Percentiles rank a stretch among this genome's conserved stretches.
These are phyloP conservation scores for Puccinia hordei DNA, from an alignment of 1,284 basidiomycete genomes.

Conservation along the genomic window DNA sequence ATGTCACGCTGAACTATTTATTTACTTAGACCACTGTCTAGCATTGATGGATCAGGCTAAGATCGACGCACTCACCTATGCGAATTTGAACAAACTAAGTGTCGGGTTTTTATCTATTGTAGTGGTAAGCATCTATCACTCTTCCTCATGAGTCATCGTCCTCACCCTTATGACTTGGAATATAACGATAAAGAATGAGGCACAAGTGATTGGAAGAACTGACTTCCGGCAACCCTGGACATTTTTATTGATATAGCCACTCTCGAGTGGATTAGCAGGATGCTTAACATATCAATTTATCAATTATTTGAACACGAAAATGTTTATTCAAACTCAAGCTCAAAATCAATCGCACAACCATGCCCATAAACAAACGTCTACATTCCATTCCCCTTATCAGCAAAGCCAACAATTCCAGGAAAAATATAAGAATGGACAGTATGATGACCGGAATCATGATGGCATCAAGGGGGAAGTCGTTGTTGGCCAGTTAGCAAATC, in stretches of 20 bases:
- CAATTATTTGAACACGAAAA: constrained; percentile 27
- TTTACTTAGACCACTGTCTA: background rate
- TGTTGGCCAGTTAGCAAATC: background rate
- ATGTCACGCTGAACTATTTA: too few species aligned
- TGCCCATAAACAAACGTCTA: background rate
- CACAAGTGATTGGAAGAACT: too few species aligned
- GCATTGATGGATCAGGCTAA: background rate
- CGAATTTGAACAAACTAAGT: constrained; percentile 10
- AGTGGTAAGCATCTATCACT: background rate
- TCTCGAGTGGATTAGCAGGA: constrained; percentile 20
- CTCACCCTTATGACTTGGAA: too few species aligned
- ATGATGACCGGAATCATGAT: background rate
- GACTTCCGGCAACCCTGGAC: too few species aligned
- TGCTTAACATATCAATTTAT: constrained; percentile 29
- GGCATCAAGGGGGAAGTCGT: background rate
- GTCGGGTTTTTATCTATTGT: constrained; percentile 26
- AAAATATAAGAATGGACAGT: too few species aligned
- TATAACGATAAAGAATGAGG: too few species aligned
- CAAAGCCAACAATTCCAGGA: background rate
- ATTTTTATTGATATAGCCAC: background rate
- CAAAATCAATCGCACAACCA: background rate
- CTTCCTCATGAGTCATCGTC: background rate
- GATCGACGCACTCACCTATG: background rate
- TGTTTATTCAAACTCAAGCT: background rate
- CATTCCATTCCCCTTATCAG: background rate